phyloP scores from a whole-genome alignment of 805 yeast species.

The Candida sanyiensis region DNA sequence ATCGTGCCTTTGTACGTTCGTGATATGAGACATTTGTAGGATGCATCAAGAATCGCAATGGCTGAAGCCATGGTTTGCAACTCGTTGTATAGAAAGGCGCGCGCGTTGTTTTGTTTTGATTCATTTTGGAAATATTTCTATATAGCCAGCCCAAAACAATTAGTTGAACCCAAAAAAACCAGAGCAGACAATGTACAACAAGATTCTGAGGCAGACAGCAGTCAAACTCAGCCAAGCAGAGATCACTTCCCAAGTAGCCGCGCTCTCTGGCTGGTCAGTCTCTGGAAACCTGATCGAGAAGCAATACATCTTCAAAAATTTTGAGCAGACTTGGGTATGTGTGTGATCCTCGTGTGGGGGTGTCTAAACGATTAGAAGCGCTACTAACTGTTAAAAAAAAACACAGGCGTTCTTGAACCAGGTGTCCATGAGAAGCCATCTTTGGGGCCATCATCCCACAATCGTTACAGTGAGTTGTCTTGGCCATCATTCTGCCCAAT shows the following conservation, averaged over 20 bases:
- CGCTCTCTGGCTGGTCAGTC: conserved; percentile 25
- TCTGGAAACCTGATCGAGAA: conserved; percentile 25
- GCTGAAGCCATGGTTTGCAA: conserved; percentile 10
- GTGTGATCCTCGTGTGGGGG: neutral
- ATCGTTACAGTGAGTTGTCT: conserved; percentile 38
- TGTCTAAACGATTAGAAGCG: neutral
- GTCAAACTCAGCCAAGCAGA: conserved; percentile 24
- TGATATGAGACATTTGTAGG: conserved; percentile 6
- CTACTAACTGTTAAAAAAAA: neutral
- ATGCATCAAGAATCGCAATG: conserved; percentile 10
- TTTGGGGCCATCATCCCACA: conserved; percentile 65
- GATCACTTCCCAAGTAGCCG: conserved; percentile 18
- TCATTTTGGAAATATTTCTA: neutral
- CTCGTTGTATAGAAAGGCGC: neutral
- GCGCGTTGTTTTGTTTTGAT: neutral
- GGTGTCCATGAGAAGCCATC: conserved; percentile 52
- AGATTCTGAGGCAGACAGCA: conserved; percentile 29
- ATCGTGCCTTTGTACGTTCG: conserved; percentile 5
- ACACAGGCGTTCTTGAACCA: conserved; percentile 42
- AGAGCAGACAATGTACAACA: conserved; percentile 31
- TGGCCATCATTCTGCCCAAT: no score
- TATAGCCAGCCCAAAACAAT: no score
- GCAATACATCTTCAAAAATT: conserved; percentile 40
- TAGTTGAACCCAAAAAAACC: no score
- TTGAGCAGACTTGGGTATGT: conserved; percentile 56